Evolutionary conservation across 306 rosid species (phyloP).

Genomic region (Hippophae rhamnoides): DNA sequence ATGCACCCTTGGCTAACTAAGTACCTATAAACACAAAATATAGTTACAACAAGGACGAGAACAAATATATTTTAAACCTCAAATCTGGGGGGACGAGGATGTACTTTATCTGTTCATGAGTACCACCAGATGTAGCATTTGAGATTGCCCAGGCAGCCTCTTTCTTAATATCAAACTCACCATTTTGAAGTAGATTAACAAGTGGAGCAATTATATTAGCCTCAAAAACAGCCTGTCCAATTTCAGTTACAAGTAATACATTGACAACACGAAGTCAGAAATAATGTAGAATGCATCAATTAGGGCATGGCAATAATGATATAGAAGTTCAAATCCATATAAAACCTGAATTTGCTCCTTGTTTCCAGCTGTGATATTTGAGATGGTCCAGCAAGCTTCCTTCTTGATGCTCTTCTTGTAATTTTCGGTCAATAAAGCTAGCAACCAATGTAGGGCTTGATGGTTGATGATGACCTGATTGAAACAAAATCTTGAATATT

Average conservation of each 20-base stretch:
- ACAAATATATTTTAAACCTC: not conserved
- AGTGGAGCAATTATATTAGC: constrained; percentile 64
- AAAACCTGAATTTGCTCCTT: constrained; percentile 87
- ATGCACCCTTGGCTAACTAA: constrained; percentile 64
- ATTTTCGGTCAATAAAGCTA: constrained; percentile 58
- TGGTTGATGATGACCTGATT: constrained; percentile 67
- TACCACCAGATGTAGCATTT: constrained; percentile 92
- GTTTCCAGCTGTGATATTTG: constrained; percentile 97
- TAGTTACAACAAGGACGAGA: not conserved
- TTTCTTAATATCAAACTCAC: constrained; percentile 92
- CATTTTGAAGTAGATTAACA: constrained; percentile 67
- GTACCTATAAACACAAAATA: constrained; percentile 32
- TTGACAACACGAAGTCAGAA: not conserved
- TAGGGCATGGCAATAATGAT: not conserved
- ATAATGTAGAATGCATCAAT: not conserved
- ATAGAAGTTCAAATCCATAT: not conserved
- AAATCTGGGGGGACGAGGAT: not conserved
- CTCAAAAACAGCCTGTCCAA: constrained; percentile 57
- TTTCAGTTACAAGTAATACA: not conserved
- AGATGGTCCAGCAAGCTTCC: constrained; percentile 96
- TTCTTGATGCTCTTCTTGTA: constrained; percentile 91
- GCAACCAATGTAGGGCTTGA: constrained; percentile 70
- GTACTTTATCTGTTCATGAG: constrained; percentile 82
- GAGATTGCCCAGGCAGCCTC: constrained; percentile 99
- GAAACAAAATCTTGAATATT: constrained; percentile 12